phyloP scores from a whole-genome alignment of 352 stramenopile species.

The Phytophthora nicotianae region DNA sequence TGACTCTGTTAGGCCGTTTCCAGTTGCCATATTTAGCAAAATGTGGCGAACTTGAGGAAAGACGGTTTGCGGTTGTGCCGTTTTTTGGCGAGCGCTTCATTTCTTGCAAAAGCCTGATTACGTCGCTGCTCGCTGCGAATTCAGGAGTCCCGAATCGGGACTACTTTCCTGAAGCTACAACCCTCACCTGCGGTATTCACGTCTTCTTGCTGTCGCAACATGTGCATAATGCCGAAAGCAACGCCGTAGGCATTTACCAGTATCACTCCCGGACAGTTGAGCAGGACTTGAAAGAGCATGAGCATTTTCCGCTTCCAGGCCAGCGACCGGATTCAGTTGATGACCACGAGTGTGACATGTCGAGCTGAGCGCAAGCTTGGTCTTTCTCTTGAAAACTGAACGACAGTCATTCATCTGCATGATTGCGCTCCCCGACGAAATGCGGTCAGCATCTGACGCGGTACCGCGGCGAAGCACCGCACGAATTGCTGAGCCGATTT shows the following conservation, averaged over 20 bases:
- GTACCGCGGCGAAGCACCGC: conserved; percentile 29
- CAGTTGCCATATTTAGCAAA: background rate
- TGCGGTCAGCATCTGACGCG: background rate
- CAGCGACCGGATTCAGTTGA: too few species aligned
- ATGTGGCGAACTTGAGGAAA: background rate
- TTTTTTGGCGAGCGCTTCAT: background rate
- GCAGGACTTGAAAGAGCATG: too few species aligned
- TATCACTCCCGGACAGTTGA: too few species aligned
- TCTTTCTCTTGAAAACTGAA: conserved; percentile 1
- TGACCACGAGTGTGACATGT: conserved; percentile 14
- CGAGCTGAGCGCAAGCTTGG: conserved; percentile 15
- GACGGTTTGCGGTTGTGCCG: conserved; percentile 4
- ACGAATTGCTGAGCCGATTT: conserved; percentile 10
- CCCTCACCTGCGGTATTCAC: too few species aligned
- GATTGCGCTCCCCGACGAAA: too few species aligned
- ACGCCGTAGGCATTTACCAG: too few species aligned
- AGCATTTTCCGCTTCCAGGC: too few species aligned
- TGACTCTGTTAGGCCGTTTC: background rate
- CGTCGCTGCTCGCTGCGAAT: too few species aligned
- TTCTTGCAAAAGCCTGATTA: background rate
- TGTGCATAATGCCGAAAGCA: too few species aligned
- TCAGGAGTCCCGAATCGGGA: too few species aligned
- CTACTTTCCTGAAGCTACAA: too few species aligned
- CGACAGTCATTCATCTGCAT: conserved; percentile 21
- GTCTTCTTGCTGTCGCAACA: too few species aligned